Conservation (phyloP, 169 alveolate genomes). For the Eimeria mitis region DNA sequence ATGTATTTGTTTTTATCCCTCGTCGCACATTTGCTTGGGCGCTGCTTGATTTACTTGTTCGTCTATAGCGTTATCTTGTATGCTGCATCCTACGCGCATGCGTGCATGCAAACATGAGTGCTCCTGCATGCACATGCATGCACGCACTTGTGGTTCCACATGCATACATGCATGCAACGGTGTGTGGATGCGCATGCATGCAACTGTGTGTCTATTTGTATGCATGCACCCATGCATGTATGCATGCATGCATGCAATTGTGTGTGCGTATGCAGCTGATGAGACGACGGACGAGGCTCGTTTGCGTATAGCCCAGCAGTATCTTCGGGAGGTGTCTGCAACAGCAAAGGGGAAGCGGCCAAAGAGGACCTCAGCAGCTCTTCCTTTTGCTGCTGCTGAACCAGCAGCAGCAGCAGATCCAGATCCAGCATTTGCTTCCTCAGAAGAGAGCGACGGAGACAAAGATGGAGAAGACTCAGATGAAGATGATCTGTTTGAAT, state of each 20-base stretch:
- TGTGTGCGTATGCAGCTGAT: neutral
- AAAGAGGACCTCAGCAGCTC: neutral
- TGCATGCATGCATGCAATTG: neutral
- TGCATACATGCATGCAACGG: neutral
- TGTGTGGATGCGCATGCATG: too few species aligned
- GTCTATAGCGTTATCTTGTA: too few species aligned
- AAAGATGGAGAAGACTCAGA: neutral
- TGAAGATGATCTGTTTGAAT: slow-evolving; percentile 6
- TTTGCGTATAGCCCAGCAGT: slow-evolving; percentile 59
- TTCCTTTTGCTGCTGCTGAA: neutral
- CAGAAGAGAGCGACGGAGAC: neutral
- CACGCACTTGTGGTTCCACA: neutral
- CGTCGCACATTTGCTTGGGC: too few species aligned
- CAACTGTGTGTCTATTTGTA: neutral
- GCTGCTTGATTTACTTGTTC: too few species aligned
- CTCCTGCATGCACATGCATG: neutral
- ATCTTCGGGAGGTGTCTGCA: slow-evolving; percentile 26
- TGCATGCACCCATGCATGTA: neutral
- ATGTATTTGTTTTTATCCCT: too few species aligned
- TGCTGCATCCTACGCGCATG: too few species aligned
- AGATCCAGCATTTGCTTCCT: slow-evolving; percentile 35
- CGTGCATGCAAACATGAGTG: neutral
- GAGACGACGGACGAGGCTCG: slow-evolving; percentile 69
- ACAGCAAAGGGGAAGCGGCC: slow-evolving; percentile 17
- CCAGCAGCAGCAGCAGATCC: slow-evolving; percentile 17